phyloP scores from a whole-genome alignment of 495 filamentous ascomycete genomes.

The Pseudevernia furfuracea region DNA sequence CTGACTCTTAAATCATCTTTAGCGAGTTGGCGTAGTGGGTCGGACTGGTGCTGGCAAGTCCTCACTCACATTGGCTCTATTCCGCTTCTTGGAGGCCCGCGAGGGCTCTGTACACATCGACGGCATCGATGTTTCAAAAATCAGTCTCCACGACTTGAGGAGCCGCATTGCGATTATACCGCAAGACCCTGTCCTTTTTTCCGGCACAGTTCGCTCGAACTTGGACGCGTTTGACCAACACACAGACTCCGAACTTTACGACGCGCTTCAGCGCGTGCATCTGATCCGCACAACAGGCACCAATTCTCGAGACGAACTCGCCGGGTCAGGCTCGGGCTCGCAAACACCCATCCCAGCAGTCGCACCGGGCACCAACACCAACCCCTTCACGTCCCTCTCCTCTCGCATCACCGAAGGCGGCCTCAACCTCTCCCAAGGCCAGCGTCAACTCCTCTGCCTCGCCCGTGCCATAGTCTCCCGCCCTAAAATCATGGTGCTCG shows the following conservation, averaged over 20 bases:
- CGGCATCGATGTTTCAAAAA: conserved; percentile 65
- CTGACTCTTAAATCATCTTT: neutral
- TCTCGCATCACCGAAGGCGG: conserved; percentile 68
- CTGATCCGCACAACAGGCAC: conserved; percentile 40
- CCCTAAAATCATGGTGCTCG: conserved; percentile 79
- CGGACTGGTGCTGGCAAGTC: conserved; percentile 86
- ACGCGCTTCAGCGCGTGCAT: conserved; percentile 70
- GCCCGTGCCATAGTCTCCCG: conserved; percentile 75
- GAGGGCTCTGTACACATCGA: conserved; percentile 67
- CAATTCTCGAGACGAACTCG: conserved; percentile 32
- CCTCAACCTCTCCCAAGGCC: conserved; percentile 76
- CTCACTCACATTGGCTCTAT: conserved; percentile 71
- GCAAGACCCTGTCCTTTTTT: conserved; percentile 81
- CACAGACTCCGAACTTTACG: conserved; percentile 60
- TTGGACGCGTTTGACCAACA: conserved; percentile 74
- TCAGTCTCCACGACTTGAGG: conserved; percentile 65
- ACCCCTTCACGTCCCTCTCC: conserved; percentile 53
- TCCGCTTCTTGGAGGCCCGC: conserved; percentile 72
- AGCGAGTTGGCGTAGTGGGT: conserved; percentile 76
- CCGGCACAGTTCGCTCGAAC: conserved; percentile 74
- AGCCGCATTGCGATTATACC: conserved; percentile 77
- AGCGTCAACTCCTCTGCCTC: conserved; percentile 81
- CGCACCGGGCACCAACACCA: conserved; percentile 43
- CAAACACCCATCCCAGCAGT: conserved; percentile 23
- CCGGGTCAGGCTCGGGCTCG: conserved; percentile 28